Base-by-base conservation (phyloP, 2,329 filamentous ascomycete species). In the Fusarium cyanostomum region DNA sequence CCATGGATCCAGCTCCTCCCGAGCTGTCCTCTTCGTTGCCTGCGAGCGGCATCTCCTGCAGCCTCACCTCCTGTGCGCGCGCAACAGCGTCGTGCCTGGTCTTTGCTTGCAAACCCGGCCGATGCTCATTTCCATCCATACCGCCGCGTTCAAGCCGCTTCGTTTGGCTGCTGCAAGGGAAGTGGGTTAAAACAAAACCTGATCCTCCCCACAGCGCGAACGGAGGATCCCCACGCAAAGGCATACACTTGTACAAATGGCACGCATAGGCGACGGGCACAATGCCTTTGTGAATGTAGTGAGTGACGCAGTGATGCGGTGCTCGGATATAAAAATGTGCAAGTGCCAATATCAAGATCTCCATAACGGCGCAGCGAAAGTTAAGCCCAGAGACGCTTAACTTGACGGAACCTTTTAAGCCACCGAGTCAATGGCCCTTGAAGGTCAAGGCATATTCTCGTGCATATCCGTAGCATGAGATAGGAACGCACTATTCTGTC, bases 151-250 rank as follows among this genome's bases (percentile, higher is more conserved):
- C 15, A 18, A 42, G 48, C 44, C 28, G 56, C 53, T 64, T 66
- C 54, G 63, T 64, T 66, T 56, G 64, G 30, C 52, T 57, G 10
- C 58, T 70, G 67, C 67, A 70, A 70, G 67, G 67, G 62, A 66
- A 68, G 45, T 33, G 38, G n/a, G n/a, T n/a, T n/a, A n/a, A 64
- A 46, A 48, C 34, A 59, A 54, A 63, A 61, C 42, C 24, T 51
- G 43, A 43, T 21, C 35, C 57, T 56, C 54, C 56, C 65, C 61
- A 68, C 65, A 53, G 41, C 27, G 50, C 26, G 53, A 57, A 50
- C 34, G 10, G 33, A 34, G 24, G 24, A 33, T 48, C 55, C 54
- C 64, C 45, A 66, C 56, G 64, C 53, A 48, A 31, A 49, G 33
- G 38, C 48, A 52, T 51, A 61, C 42, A 39, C 28, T 45, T 59